phyloP scores from a whole-genome alignment of 1,284 basidiomycete genomes.

The Sporisorium iseilematis-ciliati region DNA sequence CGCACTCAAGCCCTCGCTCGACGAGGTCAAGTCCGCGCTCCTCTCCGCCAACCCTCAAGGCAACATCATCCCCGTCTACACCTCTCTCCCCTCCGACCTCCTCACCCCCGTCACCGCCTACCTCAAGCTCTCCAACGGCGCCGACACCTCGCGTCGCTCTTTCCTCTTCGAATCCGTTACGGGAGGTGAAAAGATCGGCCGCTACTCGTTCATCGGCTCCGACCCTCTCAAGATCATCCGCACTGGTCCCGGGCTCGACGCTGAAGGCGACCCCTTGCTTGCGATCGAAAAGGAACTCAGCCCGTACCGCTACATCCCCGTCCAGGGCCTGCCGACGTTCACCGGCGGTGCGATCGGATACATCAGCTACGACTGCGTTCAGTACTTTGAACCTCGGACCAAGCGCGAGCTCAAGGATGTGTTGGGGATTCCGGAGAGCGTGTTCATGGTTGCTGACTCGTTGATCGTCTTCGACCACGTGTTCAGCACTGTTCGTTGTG shows the following conservation, averaged over 20 bases:
- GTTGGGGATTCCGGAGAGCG: conserved; percentile 87
- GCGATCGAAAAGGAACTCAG: conserved; percentile 87
- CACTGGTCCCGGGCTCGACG: conserved; percentile 85
- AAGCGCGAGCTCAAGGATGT: conserved; percentile 79
- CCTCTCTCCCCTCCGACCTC: conserved; percentile 93
- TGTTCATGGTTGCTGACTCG: conserved; percentile 96
- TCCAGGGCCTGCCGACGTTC: conserved; percentile 92
- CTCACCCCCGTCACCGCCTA: conserved; percentile 98
- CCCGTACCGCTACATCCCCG: conserved; percentile 87
- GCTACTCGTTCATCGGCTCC: conserved; percentile 96
- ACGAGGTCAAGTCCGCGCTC: conserved; percentile 61
- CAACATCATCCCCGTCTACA: conserved; percentile 91
- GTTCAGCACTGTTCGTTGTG: conserved; percentile 90
- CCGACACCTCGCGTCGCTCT: conserved; percentile 73
- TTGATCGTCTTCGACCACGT: conserved; percentile 97
- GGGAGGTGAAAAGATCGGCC: conserved; percentile 87
- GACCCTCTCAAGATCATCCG: conserved; percentile 93
- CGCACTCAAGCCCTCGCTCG: conserved; percentile 56
- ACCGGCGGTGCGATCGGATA: conserved; percentile 98
- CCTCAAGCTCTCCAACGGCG: conserved; percentile 89
- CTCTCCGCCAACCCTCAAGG: conserved; percentile 71
- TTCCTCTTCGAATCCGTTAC: conserved; percentile 75
- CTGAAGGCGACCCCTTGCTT: conserved; percentile 86
- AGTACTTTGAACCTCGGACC: conserved; percentile 83
- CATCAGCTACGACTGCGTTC: conserved; percentile 94